Evolutionary conservation across 306 rosid species (phyloP).

Genomic region (Hippophae tibetana): DNA sequence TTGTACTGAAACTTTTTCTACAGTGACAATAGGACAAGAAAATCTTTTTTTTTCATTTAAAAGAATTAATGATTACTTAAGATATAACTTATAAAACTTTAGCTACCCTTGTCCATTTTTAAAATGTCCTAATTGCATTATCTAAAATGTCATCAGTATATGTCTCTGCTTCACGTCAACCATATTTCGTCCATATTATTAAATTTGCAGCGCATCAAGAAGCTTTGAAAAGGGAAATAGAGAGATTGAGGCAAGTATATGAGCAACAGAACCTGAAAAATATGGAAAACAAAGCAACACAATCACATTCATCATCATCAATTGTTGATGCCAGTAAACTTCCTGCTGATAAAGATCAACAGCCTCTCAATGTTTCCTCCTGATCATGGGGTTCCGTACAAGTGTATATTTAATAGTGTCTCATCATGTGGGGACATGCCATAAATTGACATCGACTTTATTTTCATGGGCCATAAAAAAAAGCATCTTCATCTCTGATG

Average conservation of each 20-base stretch:
- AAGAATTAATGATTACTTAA: no score
- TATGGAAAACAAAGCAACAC: constrained; percentile 37
- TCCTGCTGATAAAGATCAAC: constrained; percentile 30
- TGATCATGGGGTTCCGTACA: constrained; percentile 1
- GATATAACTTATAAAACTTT: no score
- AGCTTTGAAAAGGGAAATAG: constrained; percentile 91
- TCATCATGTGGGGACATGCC: not conserved
- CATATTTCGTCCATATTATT: not conserved
- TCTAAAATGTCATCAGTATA: no score
- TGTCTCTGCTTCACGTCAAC: not conserved
- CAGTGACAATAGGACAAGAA: no score
- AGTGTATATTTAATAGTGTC: constrained; percentile 12
- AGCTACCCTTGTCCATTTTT: no score
- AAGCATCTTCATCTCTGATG: constrained; percentile 3
- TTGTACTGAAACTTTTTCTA: no score
- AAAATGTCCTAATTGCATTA: not conserved
- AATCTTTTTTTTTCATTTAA: no score
- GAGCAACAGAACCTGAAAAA: constrained; percentile 73
- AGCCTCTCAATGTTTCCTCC: constrained; percentile 43
- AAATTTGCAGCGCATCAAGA: constrained; percentile 85
- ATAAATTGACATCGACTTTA: not conserved
- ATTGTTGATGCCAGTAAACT: constrained; percentile 19
- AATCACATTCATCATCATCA: constrained; percentile 28
- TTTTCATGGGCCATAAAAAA: not conserved
- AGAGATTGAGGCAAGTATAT: constrained; percentile 78